Evolutionary conservation across 495 filamentous ascomycete species (phyloP), one percentile per base, ranked within the genome.

Genomic region (Trichoderma gamsii): DNA sequence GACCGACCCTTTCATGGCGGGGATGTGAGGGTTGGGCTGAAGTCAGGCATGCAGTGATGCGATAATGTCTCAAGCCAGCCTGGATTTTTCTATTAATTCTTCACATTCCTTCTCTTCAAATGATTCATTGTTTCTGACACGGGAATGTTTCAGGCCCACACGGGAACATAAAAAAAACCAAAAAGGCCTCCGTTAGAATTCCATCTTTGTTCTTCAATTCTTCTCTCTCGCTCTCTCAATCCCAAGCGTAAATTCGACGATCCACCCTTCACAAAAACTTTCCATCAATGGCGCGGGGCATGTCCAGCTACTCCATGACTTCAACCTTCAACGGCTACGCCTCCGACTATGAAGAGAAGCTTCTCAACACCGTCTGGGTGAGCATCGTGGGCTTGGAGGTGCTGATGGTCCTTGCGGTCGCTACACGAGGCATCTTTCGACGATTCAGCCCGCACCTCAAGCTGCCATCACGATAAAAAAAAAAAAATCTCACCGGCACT

Each of bases 341-440:
- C 27, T 67, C 72, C 25, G 75, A 68, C 46, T 75, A 79, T 65
- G 75, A 81, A 43, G 73, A 78, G 65, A 71, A 78, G 61, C 63
- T 80, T 1, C 69, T 83, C n/a, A 80, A 83, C 72, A 72, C 73
- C 44, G 72, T 83, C 65, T 83, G 81, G 81, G 76, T 83, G 66
- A 74, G 77, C 16, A 72, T 83, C 41, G 65, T 83, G 25, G 73
- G 73, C 18, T 63, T 82, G 13, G 79, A 83, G 69, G 76, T 79
- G 3, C 64, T 79, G 65, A 76, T 83, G 70, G 77, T 83, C 0
- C 49, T 76, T 16, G 72, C 74, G 12, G 77, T 80, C 1, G 70
- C 74, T 1, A 27, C 78, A n/a, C 69, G 71, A 1, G 68, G 74
- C 46, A 35, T 67, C 43, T 35, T 38, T 5, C 59, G 35, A 11